Percentiles rank a stretch among this genome's conserved stretches.
Conservation (phyloP, 345 rosid genomes). For the Trapa incisa region DNA sequence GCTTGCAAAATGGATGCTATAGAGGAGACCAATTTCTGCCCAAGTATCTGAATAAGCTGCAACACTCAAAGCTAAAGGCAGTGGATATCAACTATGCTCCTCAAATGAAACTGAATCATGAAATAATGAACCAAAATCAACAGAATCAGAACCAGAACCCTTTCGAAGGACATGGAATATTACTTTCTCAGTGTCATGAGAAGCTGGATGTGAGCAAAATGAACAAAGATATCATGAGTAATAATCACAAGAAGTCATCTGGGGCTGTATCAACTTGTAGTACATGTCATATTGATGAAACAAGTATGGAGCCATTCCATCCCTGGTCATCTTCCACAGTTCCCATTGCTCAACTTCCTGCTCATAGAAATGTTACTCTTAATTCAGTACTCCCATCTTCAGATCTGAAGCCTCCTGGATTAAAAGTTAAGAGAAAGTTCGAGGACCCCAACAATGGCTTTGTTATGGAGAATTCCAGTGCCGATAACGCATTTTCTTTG, state of each 20-base stretch:
- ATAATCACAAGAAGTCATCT: neutral
- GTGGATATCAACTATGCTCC: slow-evolving; percentile 27
- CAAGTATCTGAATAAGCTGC: slow-evolving; percentile 29
- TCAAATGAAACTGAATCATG: slow-evolving; percentile 8
- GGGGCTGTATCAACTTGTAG: slow-evolving; percentile 25
- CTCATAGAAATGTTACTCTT: slow-evolving; percentile 23
- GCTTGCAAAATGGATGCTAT: slow-evolving; percentile 30
- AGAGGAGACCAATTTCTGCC: slow-evolving; percentile 24
- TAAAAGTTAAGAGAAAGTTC: neutral
- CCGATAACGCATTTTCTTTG: slow-evolving; percentile 35
- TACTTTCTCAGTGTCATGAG: slow-evolving; percentile 30
- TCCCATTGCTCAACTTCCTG: slow-evolving; percentile 30
- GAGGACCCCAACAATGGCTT: slow-evolving; percentile 39
- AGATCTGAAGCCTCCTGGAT: slow-evolving; percentile 11
- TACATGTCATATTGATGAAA: slow-evolving; percentile 36
- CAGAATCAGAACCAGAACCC: slow-evolving; percentile 2
- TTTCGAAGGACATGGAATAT: slow-evolving; percentile 24
- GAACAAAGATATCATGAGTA: slow-evolving; percentile 24
- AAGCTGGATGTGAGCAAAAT: slow-evolving; percentile 31
- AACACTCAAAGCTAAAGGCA: slow-evolving; percentile 26
- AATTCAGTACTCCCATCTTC: slow-evolving; percentile 23
- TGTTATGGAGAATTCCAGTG: slow-evolving; percentile 23
- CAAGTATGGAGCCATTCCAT: slow-evolving; percentile 34
- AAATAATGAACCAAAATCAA: slow-evolving; percentile 21
- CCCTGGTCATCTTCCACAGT: slow-evolving; percentile 33